Base-by-base conservation (phyloP, 352 stramenopile genomes). In the Saprolegnia parasitica region DNA sequence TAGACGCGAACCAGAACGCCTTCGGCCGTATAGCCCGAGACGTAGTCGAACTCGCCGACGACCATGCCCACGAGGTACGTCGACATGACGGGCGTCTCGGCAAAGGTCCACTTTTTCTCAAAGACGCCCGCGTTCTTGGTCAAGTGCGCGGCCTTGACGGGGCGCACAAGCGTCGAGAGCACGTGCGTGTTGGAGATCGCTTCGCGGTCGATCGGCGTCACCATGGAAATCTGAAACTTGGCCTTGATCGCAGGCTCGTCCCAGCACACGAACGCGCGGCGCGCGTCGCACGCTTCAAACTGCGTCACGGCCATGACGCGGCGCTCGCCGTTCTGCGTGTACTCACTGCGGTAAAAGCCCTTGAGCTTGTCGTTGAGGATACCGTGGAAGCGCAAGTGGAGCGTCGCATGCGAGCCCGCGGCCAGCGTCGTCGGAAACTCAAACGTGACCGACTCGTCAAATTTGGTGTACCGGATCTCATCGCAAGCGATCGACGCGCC, bases 141-240 rank as follows among this genome's bases (percentile, higher is more conserved):
- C 9, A 91, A 68, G 62, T 84, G 73, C n/a, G 83, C 80, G 58
- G 88, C 88, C 67, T 79, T 79, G 39, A 79, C 78, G 0, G 84
- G 76, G 0, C 78, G 80, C 55, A 89, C 74, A 16, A 83, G 74
- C 63, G 85, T 93, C 71, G 91, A 81, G 68, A 92, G 74, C 71
- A 99, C 94, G 42, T 97, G 96, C 78, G 98, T 99, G 80, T 99
- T 99, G 74, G 80, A 96, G 75, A 99, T 92, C 21, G 90, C 96
- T 39, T 89, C 93, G 42, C 98, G 83, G 45, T 93, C 71, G 20
- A 73, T 74, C 49, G 97, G 90, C 6, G 97, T 91, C 1, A 90
- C 78, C 56, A 99, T 89, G 8, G 86, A 90, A 58, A 99, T 90
- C 61, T 89, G 78, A 75, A 98, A 99, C 21, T 87, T 88, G 24